Base-by-base conservation (phyloP, 2,329 filamentous ascomycete species). In the Cladorrhinum sp. region DNA sequence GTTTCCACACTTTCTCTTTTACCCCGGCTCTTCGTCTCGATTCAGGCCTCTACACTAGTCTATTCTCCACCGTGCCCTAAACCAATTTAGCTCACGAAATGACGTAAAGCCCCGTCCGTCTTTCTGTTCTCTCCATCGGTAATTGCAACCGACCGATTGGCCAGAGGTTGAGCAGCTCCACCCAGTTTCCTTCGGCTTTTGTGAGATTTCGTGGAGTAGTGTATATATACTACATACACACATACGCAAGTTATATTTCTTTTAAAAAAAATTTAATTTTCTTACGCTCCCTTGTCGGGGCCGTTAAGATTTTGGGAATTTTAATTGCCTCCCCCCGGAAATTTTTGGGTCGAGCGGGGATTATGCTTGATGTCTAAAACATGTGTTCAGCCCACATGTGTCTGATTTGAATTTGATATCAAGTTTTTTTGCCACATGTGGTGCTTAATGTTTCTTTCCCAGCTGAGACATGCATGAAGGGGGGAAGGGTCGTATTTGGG, bases 71-170 rank as follows among this genome's bases (percentile, higher is more conserved):
- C 33, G 14, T 36, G 12, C 33, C 33, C 33, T 36, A 36, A 36
- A 36, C 9, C 33, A 16, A 36, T 36, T 36, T 36, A 28, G n/a
- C n/a, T n/a, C n/a, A 16, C 3, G 33, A 5, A 3, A 36, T 55
- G 53, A 55, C 53, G 53, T 55, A 55, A 24, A 14, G 52, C 9
- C 21, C n/a, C n/a, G n/a, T 21, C 26, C n/a, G n/a, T n/a, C n/a
- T n/a, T n/a, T n/a, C n/a, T n/a, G n/a, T n/a, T n/a, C n/a, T n/a
- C n/a, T n/a, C n/a, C 16, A 28, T 53, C 51, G 36, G 51, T 55
- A 55, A 55, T 55, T 30, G 33, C 33, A 16, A 2, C 30, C n/a
- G 33, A 18, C 23, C 23, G 30, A 55, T 55, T 55, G 53, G 46
- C 18, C 33, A 36, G 26, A 28, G 4, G 14, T 36, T 36, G 9